phyloP scores from a whole-genome alignment of 192 early-diverging fungal species.

The Mortierella claussenii region DNA sequence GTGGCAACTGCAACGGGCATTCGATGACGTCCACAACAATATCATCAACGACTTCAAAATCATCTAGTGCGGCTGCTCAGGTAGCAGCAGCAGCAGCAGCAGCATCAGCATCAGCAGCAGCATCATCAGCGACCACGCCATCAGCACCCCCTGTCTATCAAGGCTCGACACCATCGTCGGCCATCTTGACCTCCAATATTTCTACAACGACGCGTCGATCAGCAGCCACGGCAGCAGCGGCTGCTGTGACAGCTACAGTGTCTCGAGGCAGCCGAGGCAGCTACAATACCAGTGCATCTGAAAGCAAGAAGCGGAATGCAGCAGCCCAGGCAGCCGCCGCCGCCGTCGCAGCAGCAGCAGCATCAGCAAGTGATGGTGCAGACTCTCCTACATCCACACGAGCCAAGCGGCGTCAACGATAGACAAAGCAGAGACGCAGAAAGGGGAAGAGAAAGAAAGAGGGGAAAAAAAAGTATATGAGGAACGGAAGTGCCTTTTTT shows the following conservation, averaged over 20 bases:
- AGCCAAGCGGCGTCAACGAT: constrained; percentile 39
- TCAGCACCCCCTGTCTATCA: neutral
- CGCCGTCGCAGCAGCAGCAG: neutral
- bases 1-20: too few relatives aligned
- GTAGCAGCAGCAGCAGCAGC: neutral
- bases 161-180: constrained; percentile 38
- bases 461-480: too few relatives aligned
- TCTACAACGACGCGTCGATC: constrained; percentile 39
- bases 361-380: neutral
- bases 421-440: too few relatives aligned
- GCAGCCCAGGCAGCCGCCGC: constrained; percentile 10
- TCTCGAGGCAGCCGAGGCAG: constrained; percentile 18
- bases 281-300: neutral
- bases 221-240: constrained; percentile 41
- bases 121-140: neutral
- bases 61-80: too few relatives aligned
- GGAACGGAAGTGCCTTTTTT: too few relatives aligned
- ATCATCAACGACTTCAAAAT: too few relatives aligned
- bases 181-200: constrained; percentile 40
- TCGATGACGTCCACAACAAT: too few relatives aligned
- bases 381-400: constrained; percentile 17
- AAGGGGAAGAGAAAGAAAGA: too few relatives aligned
- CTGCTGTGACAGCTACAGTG: constrained; percentile 32
- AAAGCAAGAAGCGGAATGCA: neutral
- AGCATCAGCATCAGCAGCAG: neutral